phyloP scores from a whole-genome alignment of 306 rosid genomes.

The Arachis hypogaea region DNA sequence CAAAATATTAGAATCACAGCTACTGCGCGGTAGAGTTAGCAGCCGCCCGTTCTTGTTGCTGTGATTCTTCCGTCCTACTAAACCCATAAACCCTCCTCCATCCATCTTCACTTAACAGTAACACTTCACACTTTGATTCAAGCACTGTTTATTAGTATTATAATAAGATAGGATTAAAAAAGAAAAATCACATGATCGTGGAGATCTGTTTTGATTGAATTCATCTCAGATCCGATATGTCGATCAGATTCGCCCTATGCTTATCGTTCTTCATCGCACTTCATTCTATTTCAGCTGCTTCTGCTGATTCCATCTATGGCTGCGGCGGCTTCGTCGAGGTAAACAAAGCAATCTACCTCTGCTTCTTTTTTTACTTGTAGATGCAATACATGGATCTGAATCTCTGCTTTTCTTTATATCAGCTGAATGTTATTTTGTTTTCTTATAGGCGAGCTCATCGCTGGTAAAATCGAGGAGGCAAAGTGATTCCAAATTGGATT shows the following conservation, averaged over 20 bases:
- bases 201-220: constrained; percentile 40
- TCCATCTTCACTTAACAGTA: background rate
- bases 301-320: constrained; percentile 67
- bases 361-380: background rate
- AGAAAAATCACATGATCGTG: constrained; percentile 7
- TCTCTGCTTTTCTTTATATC: background rate
- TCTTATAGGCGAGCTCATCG: constrained; percentile 72
- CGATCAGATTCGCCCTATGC: constrained; percentile 37
- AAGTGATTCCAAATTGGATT: constrained; percentile 77
- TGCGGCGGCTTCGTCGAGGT: constrained; percentile 54
- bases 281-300: constrained; percentile 49
- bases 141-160: constrained; percentile 20
- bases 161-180: background rate
- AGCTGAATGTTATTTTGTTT: constrained; percentile 4
- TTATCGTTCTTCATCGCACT: constrained; percentile 36
- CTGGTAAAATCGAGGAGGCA: constrained; percentile 74
- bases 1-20: no score
- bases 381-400: constrained; percentile 31
- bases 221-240: constrained; percentile 48
- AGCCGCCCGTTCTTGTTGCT: background rate
- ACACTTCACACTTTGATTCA: background rate
- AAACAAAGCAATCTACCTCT: background rate
- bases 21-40: no score
- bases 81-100: background rate
- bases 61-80: background rate